phyloP scores from a whole-genome alignment of 768 basidiomycete genomes.

The Hericium erinaceus region DNA sequence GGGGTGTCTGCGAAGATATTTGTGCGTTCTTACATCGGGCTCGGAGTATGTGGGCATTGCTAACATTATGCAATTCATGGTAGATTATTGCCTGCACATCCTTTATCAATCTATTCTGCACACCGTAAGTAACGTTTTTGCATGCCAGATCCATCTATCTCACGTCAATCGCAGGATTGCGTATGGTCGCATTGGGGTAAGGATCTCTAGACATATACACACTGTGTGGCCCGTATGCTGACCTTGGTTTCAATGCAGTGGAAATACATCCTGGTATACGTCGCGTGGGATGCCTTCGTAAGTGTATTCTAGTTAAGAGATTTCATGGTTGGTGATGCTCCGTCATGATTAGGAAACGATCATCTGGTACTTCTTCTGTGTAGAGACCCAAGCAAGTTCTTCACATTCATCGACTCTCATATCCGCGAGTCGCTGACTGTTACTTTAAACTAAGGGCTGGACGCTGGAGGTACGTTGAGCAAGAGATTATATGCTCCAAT shows the following conservation, averaged over 20 bases:
- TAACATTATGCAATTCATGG: no score
- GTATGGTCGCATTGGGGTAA: neutral
- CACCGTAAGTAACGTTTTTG: neutral
- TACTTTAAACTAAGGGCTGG: neutral
- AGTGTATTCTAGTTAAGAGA: neutral
- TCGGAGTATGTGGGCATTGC: neutral
- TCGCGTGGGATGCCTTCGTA: slow-evolving; percentile 1
- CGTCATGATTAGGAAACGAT: neutral
- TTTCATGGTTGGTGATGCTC: neutral
- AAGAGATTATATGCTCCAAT: no score
- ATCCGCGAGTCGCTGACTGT: neutral
- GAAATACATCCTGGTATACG: slow-evolving; percentile 1
- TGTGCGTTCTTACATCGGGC: neutral
- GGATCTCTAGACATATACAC: no score
- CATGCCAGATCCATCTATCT: neutral
- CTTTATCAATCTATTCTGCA: slow-evolving; percentile 4
- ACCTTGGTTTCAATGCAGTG: neutral
- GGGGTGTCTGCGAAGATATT: neutral
- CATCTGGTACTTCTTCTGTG: slow-evolving; percentile 2
- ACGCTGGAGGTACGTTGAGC: neutral
- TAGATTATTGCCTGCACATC: slow-evolving; percentile 1
- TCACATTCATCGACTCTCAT: neutral
- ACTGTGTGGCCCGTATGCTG: neutral
- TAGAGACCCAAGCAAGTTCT: neutral
- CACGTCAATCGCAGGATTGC: neutral